Conservation (phyloP, 305 asterid genomes). For the Andrographis paniculata region DNA sequence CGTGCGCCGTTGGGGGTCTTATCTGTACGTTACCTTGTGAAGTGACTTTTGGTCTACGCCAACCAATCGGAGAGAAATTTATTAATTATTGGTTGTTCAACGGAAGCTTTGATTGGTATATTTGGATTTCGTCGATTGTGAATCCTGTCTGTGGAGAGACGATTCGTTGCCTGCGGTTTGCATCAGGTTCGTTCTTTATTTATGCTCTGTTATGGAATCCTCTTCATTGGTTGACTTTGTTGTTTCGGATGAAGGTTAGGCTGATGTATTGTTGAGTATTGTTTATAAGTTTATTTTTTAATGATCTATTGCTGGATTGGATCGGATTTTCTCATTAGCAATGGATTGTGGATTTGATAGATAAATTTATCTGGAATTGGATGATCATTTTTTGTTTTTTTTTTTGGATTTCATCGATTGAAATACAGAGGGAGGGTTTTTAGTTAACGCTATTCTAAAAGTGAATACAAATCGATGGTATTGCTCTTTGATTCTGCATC, state of each 20-base stretch:
- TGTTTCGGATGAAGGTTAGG: background rate
- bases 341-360: too few species aligned
- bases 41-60: too few species aligned
- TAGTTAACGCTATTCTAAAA: too few species aligned
- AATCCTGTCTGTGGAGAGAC: slow-evolving; percentile 3
- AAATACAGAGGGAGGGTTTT: background rate
- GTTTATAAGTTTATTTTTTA: background rate
- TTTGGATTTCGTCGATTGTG: slow-evolving; percentile 1
- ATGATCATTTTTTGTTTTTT: background rate
- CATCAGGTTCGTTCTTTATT: background rate
- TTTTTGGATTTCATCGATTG: slow-evolving; percentile 3
- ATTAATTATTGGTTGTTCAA: too few species aligned
- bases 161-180: background rate
- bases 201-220: background rate
- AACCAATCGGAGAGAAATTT: too few species aligned
- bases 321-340: too few species aligned
- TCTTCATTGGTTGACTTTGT: slow-evolving; percentile 9
- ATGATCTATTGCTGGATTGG: background rate
- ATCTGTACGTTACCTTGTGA: too few species aligned
- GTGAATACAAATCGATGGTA: too few species aligned
- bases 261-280: background rate
- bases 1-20: too few species aligned
- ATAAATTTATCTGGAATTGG: too few species aligned
- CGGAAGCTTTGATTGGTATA: background rate
- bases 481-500: too few species aligned